A percentile compares a stretch with the other conserved stretches of the same genome.
Conservation (phyloP, 352 stramenopile genomes). For the Phytopythium litorale region DNA sequence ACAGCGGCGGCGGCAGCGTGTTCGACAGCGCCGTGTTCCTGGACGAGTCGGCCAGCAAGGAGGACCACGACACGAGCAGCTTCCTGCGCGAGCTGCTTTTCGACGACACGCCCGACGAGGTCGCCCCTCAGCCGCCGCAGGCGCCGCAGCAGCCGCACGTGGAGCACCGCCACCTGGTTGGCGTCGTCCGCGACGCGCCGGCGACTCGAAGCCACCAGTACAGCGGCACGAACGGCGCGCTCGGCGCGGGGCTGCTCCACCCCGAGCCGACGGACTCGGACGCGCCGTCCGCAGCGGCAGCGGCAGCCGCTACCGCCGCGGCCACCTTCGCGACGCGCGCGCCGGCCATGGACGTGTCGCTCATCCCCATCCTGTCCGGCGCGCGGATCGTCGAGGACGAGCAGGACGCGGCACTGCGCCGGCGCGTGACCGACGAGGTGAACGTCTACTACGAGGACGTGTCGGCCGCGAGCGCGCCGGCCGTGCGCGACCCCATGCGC, state of each 20-base stretch:
- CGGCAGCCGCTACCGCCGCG: not conserved
- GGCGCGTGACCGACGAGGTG: slow-evolving; percentile 31
- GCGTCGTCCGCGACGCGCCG: slow-evolving; percentile 6
- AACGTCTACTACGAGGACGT: slow-evolving; percentile 39
- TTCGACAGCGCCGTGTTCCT: slow-evolving; percentile 26
- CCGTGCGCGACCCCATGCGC: slow-evolving; percentile 36
- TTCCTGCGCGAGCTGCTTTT: slow-evolving; percentile 45
- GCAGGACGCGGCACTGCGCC: slow-evolving; percentile 28
- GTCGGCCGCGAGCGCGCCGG: slow-evolving; percentile 23
- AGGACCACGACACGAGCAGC: slow-evolving; percentile 46
- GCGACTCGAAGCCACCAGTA: not conserved
- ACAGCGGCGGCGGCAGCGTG: slow-evolving; percentile 14
- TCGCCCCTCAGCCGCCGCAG: slow-evolving; percentile 13
- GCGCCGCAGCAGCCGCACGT: slow-evolving; percentile 24
- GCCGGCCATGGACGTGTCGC: slow-evolving; percentile 4
- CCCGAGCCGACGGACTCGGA: not conserved
- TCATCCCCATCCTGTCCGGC: not conserved
- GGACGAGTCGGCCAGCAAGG: slow-evolving; percentile 30
- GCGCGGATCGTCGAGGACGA: slow-evolving; percentile 11
- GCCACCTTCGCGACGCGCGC: not conserved
- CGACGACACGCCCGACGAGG: slow-evolving; percentile 39
- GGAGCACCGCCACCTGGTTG: slow-evolving; percentile 18
- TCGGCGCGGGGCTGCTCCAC: not conserved
- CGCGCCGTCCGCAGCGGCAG: not conserved
- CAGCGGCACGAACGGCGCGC: not conserved